Conservation (phyloP, 208 protist species). For the Leishmania guyanensis region DNA sequence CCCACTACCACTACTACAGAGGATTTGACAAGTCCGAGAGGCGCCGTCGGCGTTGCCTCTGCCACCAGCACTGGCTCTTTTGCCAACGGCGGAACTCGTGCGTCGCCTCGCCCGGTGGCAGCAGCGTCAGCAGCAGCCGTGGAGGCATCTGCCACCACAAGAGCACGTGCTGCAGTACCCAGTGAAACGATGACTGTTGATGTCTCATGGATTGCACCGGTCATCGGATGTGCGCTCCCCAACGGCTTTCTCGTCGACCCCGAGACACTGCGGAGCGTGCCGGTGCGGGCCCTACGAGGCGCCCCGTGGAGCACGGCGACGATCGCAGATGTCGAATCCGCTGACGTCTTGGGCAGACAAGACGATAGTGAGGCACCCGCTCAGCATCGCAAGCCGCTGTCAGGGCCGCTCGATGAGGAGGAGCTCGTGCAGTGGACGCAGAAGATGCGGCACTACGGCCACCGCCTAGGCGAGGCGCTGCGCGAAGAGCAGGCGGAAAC, state of each 20-base stretch:
- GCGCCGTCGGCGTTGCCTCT: background rate
- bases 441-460: conserved; percentile 65
- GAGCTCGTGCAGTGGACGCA: conserved; percentile 66
- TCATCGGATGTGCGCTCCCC: conserved; percentile 50
- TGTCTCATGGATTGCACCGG: background rate
- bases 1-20: background rate
- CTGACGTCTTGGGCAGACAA: background rate
- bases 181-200: conserved; percentile 6
- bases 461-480: conserved; percentile 31
- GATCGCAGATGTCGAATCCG: background rate
- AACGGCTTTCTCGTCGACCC: conserved; percentile 63
- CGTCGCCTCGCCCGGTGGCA: background rate
- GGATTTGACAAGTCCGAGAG: background rate
- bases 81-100: background rate
- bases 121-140: background rate
- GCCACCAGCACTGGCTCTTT: background rate
- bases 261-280: conserved; percentile 46
- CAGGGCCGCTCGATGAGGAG: background rate
- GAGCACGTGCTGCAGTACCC: background rate
- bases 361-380: background rate
- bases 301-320: background rate
- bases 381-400: background rate
- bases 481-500: conserved; percentile 59
- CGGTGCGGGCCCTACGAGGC: conserved; percentile 32
- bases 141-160: background rate